Evolutionary conservation across 2,329 filamentous ascomycete species (phyloP), one percentile per base, ranked within the genome.

Genomic region (Cladosporium sp.): DNA sequence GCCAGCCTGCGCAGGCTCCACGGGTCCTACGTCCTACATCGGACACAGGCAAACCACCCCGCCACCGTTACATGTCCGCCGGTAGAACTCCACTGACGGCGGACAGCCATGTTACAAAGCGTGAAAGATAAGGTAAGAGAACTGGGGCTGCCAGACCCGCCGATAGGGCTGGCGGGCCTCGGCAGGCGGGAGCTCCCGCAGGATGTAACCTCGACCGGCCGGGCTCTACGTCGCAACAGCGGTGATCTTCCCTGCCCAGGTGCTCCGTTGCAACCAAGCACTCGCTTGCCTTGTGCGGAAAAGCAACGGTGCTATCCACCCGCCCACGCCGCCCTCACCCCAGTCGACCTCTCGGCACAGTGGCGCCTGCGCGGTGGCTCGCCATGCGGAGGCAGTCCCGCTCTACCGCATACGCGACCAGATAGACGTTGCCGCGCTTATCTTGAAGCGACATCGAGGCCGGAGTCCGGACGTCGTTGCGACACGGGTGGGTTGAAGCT

Each of bases 171-270:
- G 38, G 38, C 38, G 10, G 40, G 40, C 48, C 32, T 43, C 48
- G 48, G 48, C 48, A 43, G 19, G 31, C 38, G 46, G 35, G 1
- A 38, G 34, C 34, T 35, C 35, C 35, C 35, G 35, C n/a, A 14
- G 14, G 40, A 50, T 50, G 48, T 40, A 50, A 50, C 48, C 48
- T 50, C 48, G 43, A 28, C n/a, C 33, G 16, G 45, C 41, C 35
- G 22, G 53, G 34, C 42, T 48, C 44, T 28, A 59, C 54, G 57
- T 59, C 57, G 56, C 52, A 54, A 38, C 41, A 35, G 33, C 18
- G 28, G 34, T 43, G 52, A 14, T 14, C 34, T 11, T 38, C 35
- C n/a, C 33, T 43, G 35, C 43, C 31, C 34, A 18, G 16, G 16
- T 44, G 45, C 52, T 56, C 48, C 53, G 46, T 51, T 41, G 51